Evolutionary conservation across 2,329 filamentous ascomycete species (phyloP).

Genomic region (Fusarium setosum): DNA sequence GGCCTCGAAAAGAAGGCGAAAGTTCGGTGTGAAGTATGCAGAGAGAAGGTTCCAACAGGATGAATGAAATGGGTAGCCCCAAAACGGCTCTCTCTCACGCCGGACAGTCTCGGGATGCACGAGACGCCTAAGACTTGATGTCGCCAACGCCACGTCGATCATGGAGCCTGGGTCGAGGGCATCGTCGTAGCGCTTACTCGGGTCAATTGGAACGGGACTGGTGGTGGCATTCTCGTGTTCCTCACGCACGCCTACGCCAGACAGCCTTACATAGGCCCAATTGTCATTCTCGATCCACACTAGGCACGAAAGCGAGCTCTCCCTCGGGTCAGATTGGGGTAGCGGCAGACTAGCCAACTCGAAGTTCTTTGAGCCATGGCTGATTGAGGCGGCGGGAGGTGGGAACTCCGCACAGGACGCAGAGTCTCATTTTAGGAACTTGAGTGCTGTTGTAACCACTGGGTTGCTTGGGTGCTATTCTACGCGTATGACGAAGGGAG

Average conservation of each 20-base stretch:
- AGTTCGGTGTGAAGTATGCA: background rate
- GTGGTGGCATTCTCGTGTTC: background rate
- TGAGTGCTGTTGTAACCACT: too few relatives aligned
- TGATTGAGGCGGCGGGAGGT: background rate
- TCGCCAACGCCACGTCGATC: conserved; percentile 10
- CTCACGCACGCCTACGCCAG: conserved; percentile 19
- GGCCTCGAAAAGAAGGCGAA: conserved; percentile 6
- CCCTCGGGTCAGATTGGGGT: background rate
- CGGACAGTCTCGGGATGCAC: background rate
- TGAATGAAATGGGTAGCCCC: conserved; percentile 24
- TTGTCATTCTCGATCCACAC: conserved; percentile 17
- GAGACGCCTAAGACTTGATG: background rate
- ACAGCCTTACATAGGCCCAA: conserved; percentile 2
- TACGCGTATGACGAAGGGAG: too few relatives aligned
- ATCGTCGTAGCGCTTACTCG: conserved; percentile 5
- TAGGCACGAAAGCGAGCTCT: background rate
- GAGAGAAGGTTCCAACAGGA: conserved; percentile 24
- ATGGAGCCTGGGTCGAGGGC: background rate
- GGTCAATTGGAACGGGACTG: conserved; percentile 2
- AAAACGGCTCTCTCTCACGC: background rate
- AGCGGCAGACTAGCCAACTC: conserved; percentile 11
- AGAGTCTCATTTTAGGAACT: background rate
- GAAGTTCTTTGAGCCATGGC: conserved; percentile 16
- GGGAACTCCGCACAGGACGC: conserved; percentile 9
- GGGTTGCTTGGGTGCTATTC: too few relatives aligned